Evolutionary conservation across 192 early-diverging fungal genomes (phyloP).

Genomic region (Coemansia brasiliensis): DNA sequence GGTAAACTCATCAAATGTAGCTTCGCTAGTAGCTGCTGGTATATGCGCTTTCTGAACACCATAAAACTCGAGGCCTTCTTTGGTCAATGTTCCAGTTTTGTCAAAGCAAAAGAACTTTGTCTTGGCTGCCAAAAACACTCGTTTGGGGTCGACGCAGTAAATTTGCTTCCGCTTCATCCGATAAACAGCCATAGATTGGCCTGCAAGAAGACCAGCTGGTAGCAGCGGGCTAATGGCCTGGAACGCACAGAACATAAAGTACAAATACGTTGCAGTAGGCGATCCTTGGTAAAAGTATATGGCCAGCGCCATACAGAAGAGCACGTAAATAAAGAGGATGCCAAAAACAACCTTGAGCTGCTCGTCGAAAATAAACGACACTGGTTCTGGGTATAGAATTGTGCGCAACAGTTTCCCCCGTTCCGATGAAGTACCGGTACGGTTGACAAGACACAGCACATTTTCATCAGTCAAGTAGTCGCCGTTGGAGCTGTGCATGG

Average conservation of each 20-base stretch:
- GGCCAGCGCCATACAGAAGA: slow-evolving; percentile 58
- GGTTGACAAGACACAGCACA: slow-evolving; percentile 62
- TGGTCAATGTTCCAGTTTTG: slow-evolving; percentile 78
- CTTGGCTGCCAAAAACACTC: slow-evolving; percentile 74
- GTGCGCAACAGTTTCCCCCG: slow-evolving; percentile 72
- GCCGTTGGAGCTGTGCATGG: slow-evolving; percentile 24
- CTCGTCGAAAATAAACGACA: slow-evolving; percentile 79
- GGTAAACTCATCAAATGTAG: slow-evolving; percentile 50
- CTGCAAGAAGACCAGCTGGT: slow-evolving; percentile 72
- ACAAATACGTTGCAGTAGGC: slow-evolving; percentile 68
- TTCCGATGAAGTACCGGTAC: slow-evolving; percentile 57
- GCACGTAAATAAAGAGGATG: slow-evolving; percentile 67
- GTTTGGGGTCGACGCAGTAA: slow-evolving; percentile 69
- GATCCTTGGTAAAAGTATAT: slow-evolving; percentile 55
- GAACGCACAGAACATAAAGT: slow-evolving; percentile 71
- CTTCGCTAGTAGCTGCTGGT: slow-evolving; percentile 43
- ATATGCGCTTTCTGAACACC: slow-evolving; percentile 50
- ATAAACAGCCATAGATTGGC: slow-evolving; percentile 67
- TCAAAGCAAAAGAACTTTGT: slow-evolving; percentile 76
- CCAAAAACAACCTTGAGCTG: slow-evolving; percentile 70
- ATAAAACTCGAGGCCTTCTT: slow-evolving; percentile 70
- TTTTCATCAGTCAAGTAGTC: slow-evolving; percentile 13
- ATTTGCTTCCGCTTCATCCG: slow-evolving; percentile 64
- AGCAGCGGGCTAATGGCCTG: slow-evolving; percentile 68
- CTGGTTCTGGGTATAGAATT: slow-evolving; percentile 68